Evolutionary conservation across 2,329 filamentous ascomycete genomes (phyloP).

Genomic region (Ascochyta rabiei): DNA sequence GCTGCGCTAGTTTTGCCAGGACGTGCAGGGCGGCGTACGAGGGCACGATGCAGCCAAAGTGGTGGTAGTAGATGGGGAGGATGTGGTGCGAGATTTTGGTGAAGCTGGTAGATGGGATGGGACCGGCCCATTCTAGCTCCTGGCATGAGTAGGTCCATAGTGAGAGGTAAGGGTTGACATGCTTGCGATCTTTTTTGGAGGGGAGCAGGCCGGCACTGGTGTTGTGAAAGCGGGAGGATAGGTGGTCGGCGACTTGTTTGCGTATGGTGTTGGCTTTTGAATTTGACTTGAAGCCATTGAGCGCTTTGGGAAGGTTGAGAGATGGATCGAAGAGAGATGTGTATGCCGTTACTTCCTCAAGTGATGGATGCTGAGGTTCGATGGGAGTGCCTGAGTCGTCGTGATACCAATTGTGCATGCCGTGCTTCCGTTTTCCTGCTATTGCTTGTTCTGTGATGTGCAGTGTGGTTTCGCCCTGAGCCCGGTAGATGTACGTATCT

Average conservation of each 20-base stretch:
- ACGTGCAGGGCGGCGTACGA: slow-evolving; percentile 69
- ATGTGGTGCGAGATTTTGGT: slow-evolving; percentile 68
- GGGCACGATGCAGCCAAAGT: slow-evolving; percentile 76
- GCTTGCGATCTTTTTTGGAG: slow-evolving; percentile 51
- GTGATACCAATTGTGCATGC: slow-evolving; percentile 59
- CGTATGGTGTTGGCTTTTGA: slow-evolving; percentile 70
- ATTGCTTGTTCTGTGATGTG: slow-evolving; percentile 57
- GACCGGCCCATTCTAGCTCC: slow-evolving; percentile 69
- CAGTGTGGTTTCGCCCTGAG: slow-evolving; percentile 58
- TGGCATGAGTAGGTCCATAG: slow-evolving; percentile 71
- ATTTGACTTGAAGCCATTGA: slow-evolving; percentile 68
- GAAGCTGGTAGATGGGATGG: slow-evolving; percentile 58
- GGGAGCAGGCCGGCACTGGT: slow-evolving; percentile 33
- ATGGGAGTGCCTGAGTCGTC: slow-evolving; percentile 48
- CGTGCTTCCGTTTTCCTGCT: slow-evolving; percentile 52
- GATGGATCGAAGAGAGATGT: slow-evolving; percentile 68
- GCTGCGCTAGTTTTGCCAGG: slow-evolving; percentile 59
- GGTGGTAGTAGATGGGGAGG: slow-evolving; percentile 76
- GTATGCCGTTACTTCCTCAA: slow-evolving; percentile 69
- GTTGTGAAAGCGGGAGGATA: slow-evolving; percentile 60
- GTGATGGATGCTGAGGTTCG: slow-evolving; percentile 28
- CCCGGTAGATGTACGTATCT: slow-evolving; percentile 59
- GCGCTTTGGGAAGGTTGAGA: slow-evolving; percentile 64
- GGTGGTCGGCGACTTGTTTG: slow-evolving; percentile 60
- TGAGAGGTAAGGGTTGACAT: slow-evolving; percentile 70